Evolutionary conservation across 1,284 basidiomycete species (phyloP), one percentile per base, ranked within the genome.

Genomic region (Athelia sp.): DNA sequence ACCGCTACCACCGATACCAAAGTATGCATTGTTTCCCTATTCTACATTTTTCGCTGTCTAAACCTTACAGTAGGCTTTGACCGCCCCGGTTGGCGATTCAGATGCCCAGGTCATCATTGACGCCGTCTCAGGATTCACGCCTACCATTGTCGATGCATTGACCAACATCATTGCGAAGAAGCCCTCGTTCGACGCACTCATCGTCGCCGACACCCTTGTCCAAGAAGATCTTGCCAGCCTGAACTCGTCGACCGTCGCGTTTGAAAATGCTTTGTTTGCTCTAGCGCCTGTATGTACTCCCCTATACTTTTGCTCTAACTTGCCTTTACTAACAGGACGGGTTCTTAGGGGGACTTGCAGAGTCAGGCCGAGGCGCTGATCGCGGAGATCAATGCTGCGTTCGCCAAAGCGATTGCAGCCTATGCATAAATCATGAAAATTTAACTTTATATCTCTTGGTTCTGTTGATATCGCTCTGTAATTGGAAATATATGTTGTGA

Each of bases 201-300:
- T 45, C 4, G 29, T 32, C 32, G 49, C 44, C 24, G 44, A 45
- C 3, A 32, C 46, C 4, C 22, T 31, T 43, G 13, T 42, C 24
- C 24, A n/a, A 26, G 3, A 45, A 29, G 6, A 49, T 26, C n/a
- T 38, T 42, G 17, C 49, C 46, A 31, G 32, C 38, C 10, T 48
- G 48, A 38, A 42, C 24, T 48, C 52, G 46, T 9, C 58, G 55
- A 11, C 72, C 67, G 15, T 74, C 51, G 43, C 67, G 60, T 4
- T 56, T 64, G 0, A 63, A 60, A 2, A 75, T n/a, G n/a, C n/a
- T n/a, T n/a, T n/a, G n/a, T n/a, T n/a, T n/a, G n/a, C n/a, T n/a
- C n/a, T n/a, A n/a, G n/a, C n/a, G n/a, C n/a, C n/a, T n/a, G n/a
- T n/a, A n/a, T n/a, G n/a, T n/a, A n/a, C n/a, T n/a, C n/a, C n/a